Evolutionary conservation across 2,329 filamentous ascomycete genomes (phyloP).

Genomic region (Ceratocystis destructans): DNA sequence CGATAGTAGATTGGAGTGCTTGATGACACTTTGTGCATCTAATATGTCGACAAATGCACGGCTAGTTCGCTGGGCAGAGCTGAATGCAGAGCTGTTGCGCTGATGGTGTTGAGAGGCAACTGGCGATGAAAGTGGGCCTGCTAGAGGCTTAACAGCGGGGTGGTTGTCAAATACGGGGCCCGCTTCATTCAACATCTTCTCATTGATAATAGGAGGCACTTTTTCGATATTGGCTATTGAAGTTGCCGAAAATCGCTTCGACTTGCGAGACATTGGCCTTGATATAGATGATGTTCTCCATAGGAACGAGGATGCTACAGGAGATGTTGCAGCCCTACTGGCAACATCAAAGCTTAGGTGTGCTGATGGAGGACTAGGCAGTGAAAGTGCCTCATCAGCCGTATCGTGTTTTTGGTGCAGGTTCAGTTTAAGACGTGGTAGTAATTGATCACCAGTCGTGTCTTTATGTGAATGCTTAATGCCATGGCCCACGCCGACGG

Average conservation of each 20-base stretch:
- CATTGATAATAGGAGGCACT: not conserved
- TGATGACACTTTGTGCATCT: slow-evolving; percentile 43
- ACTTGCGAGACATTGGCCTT: slow-evolving; percentile 18
- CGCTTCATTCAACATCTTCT: not conserved
- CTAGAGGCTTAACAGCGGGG: slow-evolving; percentile 19
- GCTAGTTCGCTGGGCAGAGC: slow-evolving; percentile 12
- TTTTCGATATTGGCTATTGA: slow-evolving; percentile 10
- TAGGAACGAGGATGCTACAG: not conserved
- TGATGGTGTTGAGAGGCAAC: slow-evolving; percentile 11
- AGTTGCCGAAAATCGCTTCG: slow-evolving; percentile 9
- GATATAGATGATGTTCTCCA: slow-evolving; percentile 9
- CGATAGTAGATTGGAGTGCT: slow-evolving; percentile 34
- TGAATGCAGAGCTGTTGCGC: slow-evolving; percentile 17
- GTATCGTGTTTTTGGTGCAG: not conserved
- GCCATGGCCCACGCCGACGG: not conserved
- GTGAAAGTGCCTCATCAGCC: not conserved
- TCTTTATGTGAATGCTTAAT: not conserved
- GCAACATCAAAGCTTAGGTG: slow-evolving; percentile 8
- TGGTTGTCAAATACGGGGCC: slow-evolving; percentile 17
- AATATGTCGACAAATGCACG: slow-evolving; percentile 36
- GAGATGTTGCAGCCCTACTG: not conserved
- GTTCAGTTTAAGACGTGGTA: slow-evolving; percentile 13
- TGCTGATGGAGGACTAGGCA: slow-evolving; percentile 9
- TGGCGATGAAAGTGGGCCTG: slow-evolving; percentile 4
- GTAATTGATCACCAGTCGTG: not conserved